Evolutionary conservation across 108 stramenopile genomes (phyloP), one percentile per base, ranked within the genome.

Genomic region (Thalassiosira profunda): DNA sequence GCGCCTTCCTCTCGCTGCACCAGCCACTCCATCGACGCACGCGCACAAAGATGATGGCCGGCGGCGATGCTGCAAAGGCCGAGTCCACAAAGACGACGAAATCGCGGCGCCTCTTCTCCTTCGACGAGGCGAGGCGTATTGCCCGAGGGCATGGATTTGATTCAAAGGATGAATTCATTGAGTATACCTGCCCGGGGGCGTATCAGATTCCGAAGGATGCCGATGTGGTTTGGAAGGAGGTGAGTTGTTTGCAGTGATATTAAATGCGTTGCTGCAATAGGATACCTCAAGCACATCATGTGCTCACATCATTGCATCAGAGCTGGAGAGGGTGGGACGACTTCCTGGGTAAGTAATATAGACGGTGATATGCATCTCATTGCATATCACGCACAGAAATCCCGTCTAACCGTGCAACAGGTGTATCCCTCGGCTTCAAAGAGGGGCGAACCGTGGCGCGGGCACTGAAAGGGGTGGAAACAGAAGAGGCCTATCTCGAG

Each of bases 281-380:
- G n/a, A n/a, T n/a, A n/a, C n/a, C n/a, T n/a, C n/a, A n/a, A n/a
- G n/a, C n/a, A n/a, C n/a, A n/a, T 40, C 38, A 12, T 40, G 38
- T 40, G 38, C 38, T 40, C 12, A 40, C 12, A 12, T 40, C 38
- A 40, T 12, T 52, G 5, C 12, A n/a, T 25, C 10, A 23, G 23
- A 79, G 86, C 11, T 90, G 84, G 83, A 79, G 48, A 37, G 84
- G 84, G 14, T 90, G 89, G 89, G 86, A 87, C 40, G 89, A 90
- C 53, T 90, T 87, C 53, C 58, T 90, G 31, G 89, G 89, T 4
- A n/a, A n/a, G n/a, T n/a, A n/a, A n/a, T n/a, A n/a, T n/a, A n/a
- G n/a, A n/a, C n/a, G n/a, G n/a, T n/a, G n/a, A n/a, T n/a, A n/a
- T n/a, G n/a, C n/a, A n/a, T n/a, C n/a, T n/a, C n/a, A n/a, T n/a